Conservation (phyloP, 2,329 filamentous ascomycete species). For the Fusarium torreyae region DNA sequence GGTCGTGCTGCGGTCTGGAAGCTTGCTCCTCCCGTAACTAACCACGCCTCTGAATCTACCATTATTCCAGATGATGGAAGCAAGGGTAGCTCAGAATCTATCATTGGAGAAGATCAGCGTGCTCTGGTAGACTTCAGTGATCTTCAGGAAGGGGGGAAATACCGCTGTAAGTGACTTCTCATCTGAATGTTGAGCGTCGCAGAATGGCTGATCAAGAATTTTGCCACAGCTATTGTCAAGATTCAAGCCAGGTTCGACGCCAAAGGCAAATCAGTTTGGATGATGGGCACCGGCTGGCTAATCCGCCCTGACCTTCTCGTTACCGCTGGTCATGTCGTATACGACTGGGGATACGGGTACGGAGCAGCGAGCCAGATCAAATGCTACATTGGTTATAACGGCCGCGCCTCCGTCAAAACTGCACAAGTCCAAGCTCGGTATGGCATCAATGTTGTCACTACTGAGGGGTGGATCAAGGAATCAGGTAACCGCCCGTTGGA, state of each 20-base stretch:
- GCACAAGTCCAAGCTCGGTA: constrained; percentile 4
- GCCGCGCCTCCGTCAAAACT: constrained; percentile 27
- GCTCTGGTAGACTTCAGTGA: constrained; percentile 20
- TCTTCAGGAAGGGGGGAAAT: constrained; percentile 33
- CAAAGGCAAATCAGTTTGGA: constrained; percentile 37
- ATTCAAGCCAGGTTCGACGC: constrained; percentile 37
- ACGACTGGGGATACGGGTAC: constrained; percentile 43
- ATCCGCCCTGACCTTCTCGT: constrained; percentile 39
- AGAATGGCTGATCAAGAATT: background rate
- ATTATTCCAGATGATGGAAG: constrained; percentile 29
- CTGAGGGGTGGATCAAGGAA: constrained; percentile 42
- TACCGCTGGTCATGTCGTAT: constrained; percentile 44
- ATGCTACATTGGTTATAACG: constrained; percentile 54
- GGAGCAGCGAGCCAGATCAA: constrained; percentile 49
- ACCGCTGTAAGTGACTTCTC: constrained; percentile 25
- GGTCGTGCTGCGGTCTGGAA: constrained; percentile 40
- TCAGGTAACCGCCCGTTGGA: constrained; percentile 38
- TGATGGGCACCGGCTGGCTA: constrained; percentile 45
- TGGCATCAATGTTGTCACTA: constrained; percentile 36
- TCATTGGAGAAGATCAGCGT: constrained; percentile 29
- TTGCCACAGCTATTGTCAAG: constrained; percentile 29
- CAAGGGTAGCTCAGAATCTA: constrained; percentile 15
- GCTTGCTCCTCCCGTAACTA: constrained; percentile 11
- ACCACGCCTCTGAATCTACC: constrained; percentile 17
- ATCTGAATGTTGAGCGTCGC: background rate